phyloP scores from a whole-genome alignment of 495 filamentous ascomycete genomes.

The Staphylotrichum tortipilum region DNA sequence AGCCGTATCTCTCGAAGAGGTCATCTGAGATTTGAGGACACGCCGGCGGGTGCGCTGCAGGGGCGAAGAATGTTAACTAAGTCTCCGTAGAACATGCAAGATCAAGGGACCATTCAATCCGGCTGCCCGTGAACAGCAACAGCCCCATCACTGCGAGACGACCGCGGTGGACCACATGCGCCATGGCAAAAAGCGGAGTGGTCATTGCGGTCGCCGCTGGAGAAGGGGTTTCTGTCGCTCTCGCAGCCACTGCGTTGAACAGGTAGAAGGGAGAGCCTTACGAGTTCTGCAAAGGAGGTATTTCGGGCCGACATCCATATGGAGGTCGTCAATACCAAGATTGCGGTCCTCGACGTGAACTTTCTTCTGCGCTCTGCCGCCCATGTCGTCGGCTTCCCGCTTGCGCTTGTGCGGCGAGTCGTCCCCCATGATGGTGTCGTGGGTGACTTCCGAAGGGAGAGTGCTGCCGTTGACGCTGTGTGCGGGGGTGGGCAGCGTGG shows the following conservation, averaged over 20 bases:
- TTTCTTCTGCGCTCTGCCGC: slow-evolving; percentile 47
- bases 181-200: slow-evolving; percentile 3
- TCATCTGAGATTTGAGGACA: slow-evolving; percentile 38
- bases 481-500: slow-evolving; percentile 43
- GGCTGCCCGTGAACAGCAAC: not conserved
- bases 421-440: slow-evolving; percentile 34
- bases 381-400: slow-evolving; percentile 37
- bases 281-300: slow-evolving; percentile 53
- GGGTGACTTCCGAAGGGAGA: slow-evolving; percentile 30
- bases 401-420: slow-evolving; percentile 47
- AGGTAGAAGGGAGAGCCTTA: slow-evolving; percentile 46
- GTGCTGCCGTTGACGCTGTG: slow-evolving; percentile 51
- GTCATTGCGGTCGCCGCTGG: not conserved
- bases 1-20: slow-evolving; percentile 42
- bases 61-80: slow-evolving; percentile 43
- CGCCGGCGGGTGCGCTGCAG: slow-evolving; percentile 38
- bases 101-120: not conserved
- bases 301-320: slow-evolving; percentile 48
- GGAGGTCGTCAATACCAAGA: slow-evolving; percentile 47
- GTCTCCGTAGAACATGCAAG: slow-evolving; percentile 16
- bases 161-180: slow-evolving; percentile 1
- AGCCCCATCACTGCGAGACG: not conserved
- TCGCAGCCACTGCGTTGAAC: slow-evolving; percentile 5
- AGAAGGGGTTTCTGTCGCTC: not conserved
- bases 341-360: slow-evolving; percentile 45